These are phyloP conservation scores for Heliocybe sulcata DNA, from an alignment of 1,284 basidiomycete genomes.

Conservation along the genomic window DNA sequence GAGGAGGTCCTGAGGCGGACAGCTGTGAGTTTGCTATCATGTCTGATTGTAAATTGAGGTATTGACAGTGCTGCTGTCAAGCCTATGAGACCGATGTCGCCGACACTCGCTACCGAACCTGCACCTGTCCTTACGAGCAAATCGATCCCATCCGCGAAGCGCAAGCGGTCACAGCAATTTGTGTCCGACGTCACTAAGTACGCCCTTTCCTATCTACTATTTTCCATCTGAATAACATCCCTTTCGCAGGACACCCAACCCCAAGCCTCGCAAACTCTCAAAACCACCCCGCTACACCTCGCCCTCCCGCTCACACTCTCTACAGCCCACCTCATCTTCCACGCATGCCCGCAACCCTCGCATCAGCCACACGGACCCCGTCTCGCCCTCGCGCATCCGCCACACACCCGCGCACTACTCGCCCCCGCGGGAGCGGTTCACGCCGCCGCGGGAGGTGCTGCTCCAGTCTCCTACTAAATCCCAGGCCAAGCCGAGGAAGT, in stretches of 20 bases:
- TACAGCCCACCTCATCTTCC: slow-evolving; percentile 9
- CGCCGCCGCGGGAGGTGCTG: slow-evolving; percentile 56
- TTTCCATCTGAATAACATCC: neutral
- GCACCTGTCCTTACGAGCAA: neutral
- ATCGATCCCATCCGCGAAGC: neutral
- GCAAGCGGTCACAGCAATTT: neutral
- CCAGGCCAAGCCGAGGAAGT: slow-evolving; percentile 27
- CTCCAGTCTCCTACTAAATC: slow-evolving; percentile 30
- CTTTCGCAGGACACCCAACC: slow-evolving; percentile 43
- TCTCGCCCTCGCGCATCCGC: slow-evolving; percentile 25
- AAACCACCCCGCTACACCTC: slow-evolving; percentile 22
- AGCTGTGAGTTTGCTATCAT: slow-evolving; percentile 12
- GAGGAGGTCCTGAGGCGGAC: slow-evolving; percentile 27
- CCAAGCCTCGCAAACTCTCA: slow-evolving; percentile 45
- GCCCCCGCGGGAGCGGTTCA: slow-evolving; percentile 58
- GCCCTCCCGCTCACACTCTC: slow-evolving; percentile 21
- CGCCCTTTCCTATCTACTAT: slow-evolving; percentile 3
- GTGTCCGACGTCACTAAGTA: neutral
- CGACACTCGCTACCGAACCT: slow-evolving; percentile 6
- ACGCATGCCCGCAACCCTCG: slow-evolving; percentile 16
- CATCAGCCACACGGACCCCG: slow-evolving; percentile 40
- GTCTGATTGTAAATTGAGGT: neutral
- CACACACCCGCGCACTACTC: slow-evolving; percentile 45
- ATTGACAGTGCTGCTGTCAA: slow-evolving; percentile 1
- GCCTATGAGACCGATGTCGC: neutral